phyloP scores from a whole-genome alignment of 2,329 filamentous ascomycete genomes.

The Didymellaceae sp. region DNA sequence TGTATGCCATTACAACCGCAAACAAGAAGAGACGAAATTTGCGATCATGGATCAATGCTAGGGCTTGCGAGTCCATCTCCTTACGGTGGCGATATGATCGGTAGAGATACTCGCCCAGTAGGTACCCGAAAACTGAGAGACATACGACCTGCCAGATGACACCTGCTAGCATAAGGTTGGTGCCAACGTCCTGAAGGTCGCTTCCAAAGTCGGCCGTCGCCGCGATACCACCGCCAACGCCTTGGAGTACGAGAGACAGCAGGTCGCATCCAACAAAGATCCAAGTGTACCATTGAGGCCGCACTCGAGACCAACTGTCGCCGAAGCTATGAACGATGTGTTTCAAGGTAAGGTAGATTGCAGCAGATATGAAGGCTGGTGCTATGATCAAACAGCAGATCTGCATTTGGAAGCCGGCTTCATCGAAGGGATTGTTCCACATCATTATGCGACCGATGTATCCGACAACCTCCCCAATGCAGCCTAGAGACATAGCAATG shows the following conservation, averaged over 20 bases:
- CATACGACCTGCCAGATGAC: slow-evolving; percentile 63
- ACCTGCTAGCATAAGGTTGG: slow-evolving; percentile 63
- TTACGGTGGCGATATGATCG: slow-evolving; percentile 29
- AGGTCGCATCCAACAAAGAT: slow-evolving; percentile 66
- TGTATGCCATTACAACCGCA: slow-evolving; percentile 47
- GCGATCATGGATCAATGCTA: slow-evolving; percentile 17
- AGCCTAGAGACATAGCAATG: slow-evolving; percentile 55
- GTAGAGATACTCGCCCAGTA: slow-evolving; percentile 46
- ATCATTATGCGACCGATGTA: slow-evolving; percentile 63
- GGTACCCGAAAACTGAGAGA: slow-evolving; percentile 54
- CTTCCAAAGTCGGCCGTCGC: slow-evolving; percentile 44
- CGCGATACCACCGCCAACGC: slow-evolving; percentile 53
- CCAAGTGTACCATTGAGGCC: slow-evolving; percentile 58
- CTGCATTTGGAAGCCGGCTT: slow-evolving; percentile 56
- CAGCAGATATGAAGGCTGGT: slow-evolving; percentile 62
- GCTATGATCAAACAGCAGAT: slow-evolving; percentile 64
- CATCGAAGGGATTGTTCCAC: slow-evolving; percentile 59
- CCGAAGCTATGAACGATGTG: slow-evolving; percentile 63
- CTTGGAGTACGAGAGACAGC: slow-evolving; percentile 62
- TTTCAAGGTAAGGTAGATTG: slow-evolving; percentile 62
- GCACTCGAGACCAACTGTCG: slow-evolving; percentile 28
- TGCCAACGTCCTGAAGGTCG: slow-evolving; percentile 51
- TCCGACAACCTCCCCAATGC: slow-evolving; percentile 60
- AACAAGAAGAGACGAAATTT: slow-evolving; percentile 32
- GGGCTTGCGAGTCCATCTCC: slow-evolving; percentile 17